These are phyloP conservation scores for Populus tomentosa DNA, from an alignment of 441 rosid genomes.

Conservation along the genomic window DNA sequence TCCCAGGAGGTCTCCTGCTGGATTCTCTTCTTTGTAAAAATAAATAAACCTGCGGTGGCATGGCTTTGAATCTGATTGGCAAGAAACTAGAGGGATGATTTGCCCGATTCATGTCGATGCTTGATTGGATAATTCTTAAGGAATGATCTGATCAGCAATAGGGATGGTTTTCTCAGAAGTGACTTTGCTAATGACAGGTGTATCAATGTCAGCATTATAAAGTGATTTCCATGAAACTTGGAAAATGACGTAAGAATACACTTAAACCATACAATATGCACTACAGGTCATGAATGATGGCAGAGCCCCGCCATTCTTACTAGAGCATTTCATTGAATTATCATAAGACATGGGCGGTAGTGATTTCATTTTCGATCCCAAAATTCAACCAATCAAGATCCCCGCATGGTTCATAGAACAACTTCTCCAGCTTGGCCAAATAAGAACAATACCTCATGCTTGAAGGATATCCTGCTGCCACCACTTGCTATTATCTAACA, in stretches of 20 bases:
- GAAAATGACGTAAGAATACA: neutral
- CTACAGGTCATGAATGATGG: too few relatives aligned
- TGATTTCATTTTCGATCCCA: too few relatives aligned
- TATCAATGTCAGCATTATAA: neutral
- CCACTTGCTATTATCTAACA: too few relatives aligned
- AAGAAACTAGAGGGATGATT: neutral
- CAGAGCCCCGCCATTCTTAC: neutral
- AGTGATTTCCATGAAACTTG: neutral
- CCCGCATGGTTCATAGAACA: too few relatives aligned
- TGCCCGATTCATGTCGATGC: neutral
- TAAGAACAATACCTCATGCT: too few relatives aligned
- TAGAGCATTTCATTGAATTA: too few relatives aligned
- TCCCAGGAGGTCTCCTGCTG: neutral
- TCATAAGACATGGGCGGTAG: too few relatives aligned
- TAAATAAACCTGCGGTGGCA: neutral
- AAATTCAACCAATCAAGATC: too few relatives aligned
- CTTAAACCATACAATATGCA: neutral
- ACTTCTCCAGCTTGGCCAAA: too few relatives aligned
- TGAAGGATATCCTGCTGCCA: too few relatives aligned
- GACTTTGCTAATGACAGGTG: neutral
- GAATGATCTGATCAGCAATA: neutral
- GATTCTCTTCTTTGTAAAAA: neutral
- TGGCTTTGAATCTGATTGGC: neutral
- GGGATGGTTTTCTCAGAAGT: neutral
- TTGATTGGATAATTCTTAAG: neutral